Evolutionary conservation across 176 grass and related monocot species (phyloP).

Genomic region (Oryza coarctata): DNA sequence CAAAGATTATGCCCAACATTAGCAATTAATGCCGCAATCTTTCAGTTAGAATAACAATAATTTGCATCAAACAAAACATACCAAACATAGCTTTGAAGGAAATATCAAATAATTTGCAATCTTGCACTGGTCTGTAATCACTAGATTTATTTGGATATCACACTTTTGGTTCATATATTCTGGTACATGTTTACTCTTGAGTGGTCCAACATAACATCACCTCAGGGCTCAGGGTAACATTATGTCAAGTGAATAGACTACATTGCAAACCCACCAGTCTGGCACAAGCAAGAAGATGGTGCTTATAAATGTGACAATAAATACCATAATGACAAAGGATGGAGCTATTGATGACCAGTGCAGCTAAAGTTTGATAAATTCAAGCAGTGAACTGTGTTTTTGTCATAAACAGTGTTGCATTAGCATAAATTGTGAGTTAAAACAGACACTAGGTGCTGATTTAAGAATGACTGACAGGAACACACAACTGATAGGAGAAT

Average conservation of each 20-base stretch:
- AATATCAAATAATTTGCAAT: neutral
- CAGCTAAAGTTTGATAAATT: neutral
- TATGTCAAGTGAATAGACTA: constrained; percentile 42
- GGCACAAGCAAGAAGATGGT: neutral
- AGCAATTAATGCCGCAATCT: neutral
- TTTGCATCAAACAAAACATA: constrained; percentile 9
- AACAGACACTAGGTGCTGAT: neutral
- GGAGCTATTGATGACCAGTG: neutral
- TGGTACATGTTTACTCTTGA: constrained; percentile 15
- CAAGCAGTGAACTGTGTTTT: neutral
- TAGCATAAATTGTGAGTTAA: neutral
- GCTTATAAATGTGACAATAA: constrained; percentile 32
- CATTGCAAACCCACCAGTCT: neutral
- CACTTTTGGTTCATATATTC: neutral
- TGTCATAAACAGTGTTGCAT: neutral
- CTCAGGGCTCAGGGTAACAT: constrained; percentile 16
- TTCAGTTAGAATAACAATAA: neutral
- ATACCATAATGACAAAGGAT: neutral
- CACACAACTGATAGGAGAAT: neutral
- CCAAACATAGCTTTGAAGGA: neutral
- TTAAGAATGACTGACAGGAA: neutral
- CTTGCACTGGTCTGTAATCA: neutral
- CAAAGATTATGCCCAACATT: neutral
- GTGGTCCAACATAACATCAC: constrained; percentile 17
- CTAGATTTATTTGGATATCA: neutral